phyloP scores from a whole-genome alignment of 306 rosid genomes.

The Casuarina equisetifolia region DNA sequence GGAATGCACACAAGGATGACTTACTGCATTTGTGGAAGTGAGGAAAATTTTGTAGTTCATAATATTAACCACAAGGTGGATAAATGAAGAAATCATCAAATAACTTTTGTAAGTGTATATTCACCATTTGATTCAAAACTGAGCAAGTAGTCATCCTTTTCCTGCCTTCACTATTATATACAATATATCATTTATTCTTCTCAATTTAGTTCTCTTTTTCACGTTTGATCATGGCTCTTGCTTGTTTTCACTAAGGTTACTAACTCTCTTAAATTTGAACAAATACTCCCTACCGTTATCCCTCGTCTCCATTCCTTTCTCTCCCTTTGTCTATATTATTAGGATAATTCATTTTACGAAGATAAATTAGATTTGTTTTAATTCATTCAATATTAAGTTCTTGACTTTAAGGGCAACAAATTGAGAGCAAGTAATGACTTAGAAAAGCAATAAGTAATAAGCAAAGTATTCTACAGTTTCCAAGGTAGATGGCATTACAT shows the following conservation, averaged over 20 bases:
- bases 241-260: background rate
- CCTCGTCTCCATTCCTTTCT: background rate
- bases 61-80: background rate
- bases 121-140: background rate
- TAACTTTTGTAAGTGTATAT: background rate
- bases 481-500: background rate
- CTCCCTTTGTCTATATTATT: background rate
- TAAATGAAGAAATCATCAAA: background rate
- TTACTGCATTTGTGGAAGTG: background rate
- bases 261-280: background rate
- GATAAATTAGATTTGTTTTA: background rate
- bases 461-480: background rate
- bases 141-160: background rate
- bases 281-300: background rate
- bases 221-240: background rate
- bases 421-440: background rate
- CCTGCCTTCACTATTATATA: background rate
- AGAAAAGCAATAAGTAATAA: background rate
- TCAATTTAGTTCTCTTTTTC: background rate
- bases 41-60: background rate
- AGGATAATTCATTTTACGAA: background rate
- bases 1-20: slow-evolving; percentile 15
- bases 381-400: background rate
- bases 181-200: background rate
- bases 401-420: background rate